Percentiles rank a stretch among this genome's conserved stretches.
phyloP scores from a whole-genome alignment of 2,329 filamentous ascomycete genomes.

The Amylocarpus encephaloides region DNA sequence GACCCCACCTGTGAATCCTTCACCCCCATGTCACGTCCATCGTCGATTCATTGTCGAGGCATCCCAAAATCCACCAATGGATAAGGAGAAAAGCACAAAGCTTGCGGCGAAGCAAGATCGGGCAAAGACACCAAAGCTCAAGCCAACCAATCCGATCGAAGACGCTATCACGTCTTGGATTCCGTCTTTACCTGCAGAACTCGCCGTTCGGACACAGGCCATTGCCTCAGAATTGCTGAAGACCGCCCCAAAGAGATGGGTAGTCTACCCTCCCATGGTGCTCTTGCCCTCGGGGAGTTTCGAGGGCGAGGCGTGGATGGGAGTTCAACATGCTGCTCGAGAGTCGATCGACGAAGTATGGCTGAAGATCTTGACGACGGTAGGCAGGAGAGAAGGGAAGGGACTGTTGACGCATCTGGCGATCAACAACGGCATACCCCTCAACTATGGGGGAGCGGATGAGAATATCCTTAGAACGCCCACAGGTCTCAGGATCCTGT shows the following conservation, averaged over 20 bases:
- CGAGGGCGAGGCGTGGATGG: constrained; percentile 32
- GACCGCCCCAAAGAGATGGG: constrained; percentile 48
- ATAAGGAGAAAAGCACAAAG: background rate
- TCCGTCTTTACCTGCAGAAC: constrained; percentile 19
- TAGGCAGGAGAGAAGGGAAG: constrained; percentile 38
- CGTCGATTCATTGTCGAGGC: too few species aligned
- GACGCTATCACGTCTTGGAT: constrained; percentile 35
- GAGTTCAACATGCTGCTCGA: constrained; percentile 1
- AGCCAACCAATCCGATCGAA: constrained; percentile 34
- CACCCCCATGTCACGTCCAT: too few species aligned
- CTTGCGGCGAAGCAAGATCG: constrained; percentile 1
- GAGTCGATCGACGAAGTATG: constrained; percentile 36
- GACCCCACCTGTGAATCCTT: too few species aligned
- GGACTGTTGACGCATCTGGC: constrained; percentile 49
- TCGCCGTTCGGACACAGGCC: constrained; percentile 15
- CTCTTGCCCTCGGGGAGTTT: constrained; percentile 56
- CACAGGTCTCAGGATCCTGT: constrained; percentile 58
- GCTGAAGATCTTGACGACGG: constrained; percentile 40
- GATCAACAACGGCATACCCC: constrained; percentile 55
- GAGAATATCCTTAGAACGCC: constrained; percentile 56
- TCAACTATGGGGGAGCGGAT: constrained; percentile 28
- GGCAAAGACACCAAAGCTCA: constrained; percentile 24
- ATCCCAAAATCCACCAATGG: too few species aligned
- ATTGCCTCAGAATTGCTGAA: constrained; percentile 12
- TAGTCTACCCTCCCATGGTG: constrained; percentile 54